Evolutionary conservation across 169 alveolate genomes (phyloP).

Genomic region (Theileria orientalis): DNA sequence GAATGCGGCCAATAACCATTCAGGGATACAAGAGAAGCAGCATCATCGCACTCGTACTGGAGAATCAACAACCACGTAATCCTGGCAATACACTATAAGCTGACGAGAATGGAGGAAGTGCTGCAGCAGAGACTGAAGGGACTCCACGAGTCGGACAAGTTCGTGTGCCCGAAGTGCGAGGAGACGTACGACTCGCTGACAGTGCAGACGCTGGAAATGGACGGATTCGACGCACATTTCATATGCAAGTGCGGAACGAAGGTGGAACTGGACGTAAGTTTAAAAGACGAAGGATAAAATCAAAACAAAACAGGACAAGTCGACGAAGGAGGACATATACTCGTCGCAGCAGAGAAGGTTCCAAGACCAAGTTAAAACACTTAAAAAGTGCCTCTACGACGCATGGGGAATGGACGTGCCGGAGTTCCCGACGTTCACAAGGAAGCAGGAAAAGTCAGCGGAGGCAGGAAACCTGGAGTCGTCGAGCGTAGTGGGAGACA

Average conservation of each 20-base stretch:
- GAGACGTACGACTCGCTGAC: conserved; percentile 68
- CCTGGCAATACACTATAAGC: conserved; percentile 65
- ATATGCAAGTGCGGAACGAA: conserved; percentile 72
- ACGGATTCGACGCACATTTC: conserved; percentile 73
- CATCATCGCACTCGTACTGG: conserved; percentile 50
- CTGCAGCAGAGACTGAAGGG: conserved; percentile 56
- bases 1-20: too few relatives aligned
- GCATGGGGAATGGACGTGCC: conserved; percentile 72
- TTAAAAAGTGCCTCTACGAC: conserved; percentile 47
- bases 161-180: conserved; percentile 65
- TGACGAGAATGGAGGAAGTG: conserved; percentile 65
- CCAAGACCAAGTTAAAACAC: conserved; percentile 56
- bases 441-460: conserved; percentile 14
- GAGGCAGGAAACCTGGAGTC: not conserved
- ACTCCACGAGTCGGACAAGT: conserved; percentile 62
- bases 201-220: conserved; percentile 72
- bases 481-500: conserved; percentile 27
- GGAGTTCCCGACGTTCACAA: conserved; percentile 35
- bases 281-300: not conserved
- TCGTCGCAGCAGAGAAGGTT: conserved; percentile 67
- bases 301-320: conserved; percentile 18
- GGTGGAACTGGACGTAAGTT: conserved; percentile 69
- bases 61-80: conserved; percentile 67
- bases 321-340: conserved; percentile 45
- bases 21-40: conserved; percentile 41